These are phyloP conservation scores for Leccinum rimulosum DNA, from an alignment of 768 basidiomycete species.

Conservation along the genomic window DNA sequence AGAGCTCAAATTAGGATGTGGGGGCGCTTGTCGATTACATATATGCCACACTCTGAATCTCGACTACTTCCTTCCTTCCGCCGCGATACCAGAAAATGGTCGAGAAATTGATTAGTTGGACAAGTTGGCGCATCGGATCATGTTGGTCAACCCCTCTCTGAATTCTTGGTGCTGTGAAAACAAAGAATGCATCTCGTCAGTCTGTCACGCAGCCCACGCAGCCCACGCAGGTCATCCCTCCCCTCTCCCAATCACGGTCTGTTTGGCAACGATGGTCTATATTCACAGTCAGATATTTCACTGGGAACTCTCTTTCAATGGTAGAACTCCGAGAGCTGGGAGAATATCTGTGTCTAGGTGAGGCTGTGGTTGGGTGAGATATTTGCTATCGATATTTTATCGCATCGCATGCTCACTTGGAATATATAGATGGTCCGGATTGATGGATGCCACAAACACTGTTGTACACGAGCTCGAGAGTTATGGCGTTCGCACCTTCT, in stretches of 20 bases:
- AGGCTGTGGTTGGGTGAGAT: no score
- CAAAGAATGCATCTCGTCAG: no score
- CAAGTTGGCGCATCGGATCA: conserved; percentile 97
- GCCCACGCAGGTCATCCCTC: no score
- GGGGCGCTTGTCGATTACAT: conserved; percentile 93
- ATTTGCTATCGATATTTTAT: no score
- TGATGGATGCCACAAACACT: conserved; percentile 94
- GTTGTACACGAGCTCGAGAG: conserved; percentile 93
- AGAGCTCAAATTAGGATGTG: conserved; percentile 81
- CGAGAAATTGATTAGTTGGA: conserved; percentile 97
- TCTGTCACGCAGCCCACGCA: no score
- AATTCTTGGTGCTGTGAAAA: conserved; percentile 76
- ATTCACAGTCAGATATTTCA: no score
- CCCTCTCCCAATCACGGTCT: no score
- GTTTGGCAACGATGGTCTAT: no score
- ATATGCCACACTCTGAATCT: conserved; percentile 92
- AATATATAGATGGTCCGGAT: conserved; percentile 45
- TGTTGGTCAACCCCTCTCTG: conserved; percentile 95
- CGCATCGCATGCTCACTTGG: no score
- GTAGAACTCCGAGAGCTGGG: no score
- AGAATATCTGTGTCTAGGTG: no score
- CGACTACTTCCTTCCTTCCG: conserved; percentile 98
- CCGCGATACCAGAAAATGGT: conserved; percentile 97
- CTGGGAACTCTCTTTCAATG: no score
- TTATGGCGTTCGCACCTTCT: conserved; percentile 95